phyloP scores from a whole-genome alignment of 257 asterid species.

The Oldenlandia corymbosa region DNA sequence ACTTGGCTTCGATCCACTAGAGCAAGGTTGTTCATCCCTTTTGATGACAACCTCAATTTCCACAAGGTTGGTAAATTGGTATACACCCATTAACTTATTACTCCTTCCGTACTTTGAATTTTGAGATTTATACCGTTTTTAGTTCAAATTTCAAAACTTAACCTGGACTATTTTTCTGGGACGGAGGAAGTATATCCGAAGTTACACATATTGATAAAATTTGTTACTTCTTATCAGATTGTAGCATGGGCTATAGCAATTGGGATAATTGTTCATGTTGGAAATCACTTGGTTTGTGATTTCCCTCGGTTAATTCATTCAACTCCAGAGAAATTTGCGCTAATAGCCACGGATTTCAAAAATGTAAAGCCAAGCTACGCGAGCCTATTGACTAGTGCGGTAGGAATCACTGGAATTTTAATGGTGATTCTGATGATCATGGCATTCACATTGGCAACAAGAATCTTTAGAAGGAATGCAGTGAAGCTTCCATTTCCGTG shows the following conservation, averaged over 20 bases:
- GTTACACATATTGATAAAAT: no score
- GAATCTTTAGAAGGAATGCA: conserved; percentile 55
- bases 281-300: conserved; percentile 68
- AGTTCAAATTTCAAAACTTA: no score
- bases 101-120: no score
- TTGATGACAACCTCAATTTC: conserved; percentile 80
- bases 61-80: conserved; percentile 72
- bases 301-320: conserved; percentile 61
- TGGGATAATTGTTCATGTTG: conserved; percentile 61
- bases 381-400: conserved; percentile 37
- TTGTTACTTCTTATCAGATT: conserved; percentile 25
- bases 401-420: conserved; percentile 56
- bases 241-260: conserved; percentile 62
- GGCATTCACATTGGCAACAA: conserved; percentile 66
- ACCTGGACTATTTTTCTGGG: no score
- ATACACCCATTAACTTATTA: no score
- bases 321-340: conserved; percentile 54
- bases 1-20: conserved; percentile 67
- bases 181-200: no score
- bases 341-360: conserved; percentile 55
- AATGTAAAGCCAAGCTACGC: conserved; percentile 49
- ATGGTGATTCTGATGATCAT: conserved; percentile 66
- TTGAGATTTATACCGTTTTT: no score
- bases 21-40: conserved; percentile 62
- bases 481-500: conserved; percentile 65